Evolutionary conservation across 192 early-diverging fungal genomes (phyloP), one percentile per base, ranked within the genome.

Genomic region (Mortierella hygrophila): DNA sequence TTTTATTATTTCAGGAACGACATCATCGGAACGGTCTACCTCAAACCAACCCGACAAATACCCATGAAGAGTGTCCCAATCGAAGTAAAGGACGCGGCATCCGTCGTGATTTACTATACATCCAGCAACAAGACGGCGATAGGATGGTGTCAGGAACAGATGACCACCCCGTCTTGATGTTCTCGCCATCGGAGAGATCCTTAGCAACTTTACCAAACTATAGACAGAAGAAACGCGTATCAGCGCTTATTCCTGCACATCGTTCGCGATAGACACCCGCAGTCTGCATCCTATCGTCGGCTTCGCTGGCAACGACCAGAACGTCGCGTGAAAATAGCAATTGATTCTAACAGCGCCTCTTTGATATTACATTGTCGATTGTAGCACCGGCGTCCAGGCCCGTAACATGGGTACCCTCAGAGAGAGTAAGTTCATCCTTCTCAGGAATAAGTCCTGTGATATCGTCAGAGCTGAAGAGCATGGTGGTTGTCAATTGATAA

Each of bases 371-470:
- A 71, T 76, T 75, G 13, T 70, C 23, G 23, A 73, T 55, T 72
- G 73, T 88, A 95, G 94, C 88, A 88, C 90, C 38, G 90, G 87
- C 77, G 82, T 90, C 76, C 96, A 97, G 92, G 89, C 92, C 76
- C 96, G 96, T 88, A 95, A 98, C 94, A 97, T 97, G 96, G 97
- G 96, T 60, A 97, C 97, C 76, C 92, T 97, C 81, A 95, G 95
- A 90, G 97, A 98, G 92, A 95, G 94, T 95, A 91, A 89, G 93
- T 90, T 32, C 11, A 9, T 46, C 60, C 26, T 65, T 65, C 0
- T 65, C 60, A 65, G 3, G 60, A 10, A 65, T 13, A 32, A 2
- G 3, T 29, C 49, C 4, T 52, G 49, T 16, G 20, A 21, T 20
- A 21, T 52, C 49, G 18, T 52, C 49, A 20, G 49, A 21, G 5